Base-by-base conservation (phyloP, 2,329 filamentous ascomycete genomes). In the Daldinia eschscholtzii region DNA sequence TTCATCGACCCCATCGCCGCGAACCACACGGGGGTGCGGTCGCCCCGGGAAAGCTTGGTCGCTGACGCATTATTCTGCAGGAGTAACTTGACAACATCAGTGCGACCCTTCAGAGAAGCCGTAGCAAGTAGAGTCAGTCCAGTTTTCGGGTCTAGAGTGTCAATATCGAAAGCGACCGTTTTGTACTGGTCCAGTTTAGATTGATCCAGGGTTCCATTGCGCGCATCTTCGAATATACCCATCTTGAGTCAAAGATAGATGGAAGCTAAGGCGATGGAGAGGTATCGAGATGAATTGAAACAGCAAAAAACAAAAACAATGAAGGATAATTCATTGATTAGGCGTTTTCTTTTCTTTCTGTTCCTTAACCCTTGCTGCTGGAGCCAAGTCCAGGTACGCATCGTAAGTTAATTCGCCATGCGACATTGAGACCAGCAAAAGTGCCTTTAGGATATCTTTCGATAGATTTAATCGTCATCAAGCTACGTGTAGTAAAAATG, bases 101-200 rank as follows among this genome's bases (percentile, higher is more conserved):
- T 15, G 15, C 13, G 44, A 28, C 44, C 44, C 12, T 26, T 48
- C 10, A 48, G 26, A 26, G 23, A 15, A 26, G 44, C 44, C 2
- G 44, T 48, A 28, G 44, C 20, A n/a, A 48, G 44, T 7, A 48
- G 23, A 26, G 44, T 48, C 5, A 48, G 23, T n/a, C 23, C 44
- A 0, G 23, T 48, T 5, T 48, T 26, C 1, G 44, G 44, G 6
- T 48, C 44, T 28, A 48, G 12, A 1, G 44, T 4, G 13, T 48
- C 13, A 15, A 48, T 48, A 9, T 48, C 44, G 23, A 48, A 48
- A 1, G 44, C 7, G 23, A 6, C 10, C 3, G 44, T 28, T 28
- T 48, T 48, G 23, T 48, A 48, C 44, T 48, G 44, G 44, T 48
- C 44, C 12, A 48, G 44, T n/a, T 48, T 48, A 23, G 13, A 28